Evolutionary conservation across 306 rosid species (phyloP), one percentile per base, ranked within the genome.

Genomic region (Macrotyloma uniflorum): DNA sequence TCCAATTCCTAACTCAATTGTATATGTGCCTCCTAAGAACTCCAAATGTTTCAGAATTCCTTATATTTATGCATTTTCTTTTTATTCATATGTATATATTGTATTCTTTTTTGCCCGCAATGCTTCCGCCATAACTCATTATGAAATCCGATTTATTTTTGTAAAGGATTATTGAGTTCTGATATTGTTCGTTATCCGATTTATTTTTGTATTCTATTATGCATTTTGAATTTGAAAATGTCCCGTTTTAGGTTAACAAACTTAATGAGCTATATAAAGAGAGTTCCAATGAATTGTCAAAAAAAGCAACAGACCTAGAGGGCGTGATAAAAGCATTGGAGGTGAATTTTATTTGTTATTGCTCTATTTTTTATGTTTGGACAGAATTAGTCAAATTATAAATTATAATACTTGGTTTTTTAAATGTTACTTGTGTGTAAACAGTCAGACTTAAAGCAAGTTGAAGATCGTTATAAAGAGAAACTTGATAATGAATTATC

Each of bases 281-380:
- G 86, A 89, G 93, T 84, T 91, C 93, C 2, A 93, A 93, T 80
- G 98, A 93, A 84, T 95, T 91, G 97, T 87, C 97, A n/a, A 85
- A 73, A 80, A 95, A 95, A 90, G 93, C 98, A 5, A 89, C 90
- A 13, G 99, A 91, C 69, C 93, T 95, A 70, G 98, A 93, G 77
- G 99, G 99, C 19, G 98, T 85, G 66, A 80, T 95, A 77, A 89
- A 91, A 85, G 97, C 98, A 20, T 78, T 91, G 86, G 99, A 95
- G 97, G 99, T 95, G 77, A 83, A 80, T 57, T 72, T 62, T 82
- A 7, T 45, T 15, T 53, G 16, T n/a, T 57, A 40, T 30, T 71
- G 55, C 64, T 8, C 12, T 70, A 36, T 67, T 70, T 72, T 16
- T 49, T 24, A 19, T 64, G 18, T 35, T 70, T 81, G 74, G 28